A percentile compares a stretch with the other conserved stretches of the same genome.
phyloP scores from a whole-genome alignment of 495 filamentous ascomycete genomes.

The Oidiodendron maius region DNA sequence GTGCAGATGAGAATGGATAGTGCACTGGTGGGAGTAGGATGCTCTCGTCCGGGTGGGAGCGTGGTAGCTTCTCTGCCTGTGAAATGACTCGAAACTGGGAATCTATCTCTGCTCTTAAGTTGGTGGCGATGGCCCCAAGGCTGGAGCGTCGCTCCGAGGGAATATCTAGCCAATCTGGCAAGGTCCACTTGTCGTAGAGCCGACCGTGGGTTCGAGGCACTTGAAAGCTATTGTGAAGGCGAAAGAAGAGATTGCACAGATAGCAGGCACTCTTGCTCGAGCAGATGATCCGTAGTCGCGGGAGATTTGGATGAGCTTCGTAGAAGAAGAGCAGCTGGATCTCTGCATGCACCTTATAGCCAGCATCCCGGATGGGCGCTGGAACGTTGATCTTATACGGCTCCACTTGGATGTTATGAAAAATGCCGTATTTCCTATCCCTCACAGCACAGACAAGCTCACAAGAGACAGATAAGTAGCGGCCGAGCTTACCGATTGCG shows the following conservation, averaged over 20 bases:
- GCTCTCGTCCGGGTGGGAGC: constrained; percentile 14
- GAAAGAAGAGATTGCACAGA: constrained; percentile 26
- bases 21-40: constrained; percentile 10
- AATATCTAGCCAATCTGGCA: constrained; percentile 19
- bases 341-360: constrained; percentile 28
- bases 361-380: neutral
- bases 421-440: constrained; percentile 15
- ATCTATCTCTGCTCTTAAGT: constrained; percentile 9
- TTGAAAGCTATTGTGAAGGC: constrained; percentile 14
- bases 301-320: constrained; percentile 23
- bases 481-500: constrained; percentile 24
- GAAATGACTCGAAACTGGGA: constrained; percentile 6
- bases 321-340: constrained; percentile 34
- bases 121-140: neutral
- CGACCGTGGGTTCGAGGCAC: constrained; percentile 16
- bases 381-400: constrained; percentile 12
- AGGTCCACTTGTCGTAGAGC: constrained; percentile 16
- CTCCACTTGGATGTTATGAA: constrained; percentile 21
- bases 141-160: neutral
- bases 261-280: constrained; percentile 32
- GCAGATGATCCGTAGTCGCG: constrained; percentile 25
- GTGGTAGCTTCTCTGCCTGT: constrained; percentile 8
- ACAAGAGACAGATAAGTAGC: constrained; percentile 20
- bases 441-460: constrained; percentile 25
- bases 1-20: constrained; percentile 6